phyloP scores from a whole-genome alignment of 345 rosid species.

The Salix purpurea region DNA sequence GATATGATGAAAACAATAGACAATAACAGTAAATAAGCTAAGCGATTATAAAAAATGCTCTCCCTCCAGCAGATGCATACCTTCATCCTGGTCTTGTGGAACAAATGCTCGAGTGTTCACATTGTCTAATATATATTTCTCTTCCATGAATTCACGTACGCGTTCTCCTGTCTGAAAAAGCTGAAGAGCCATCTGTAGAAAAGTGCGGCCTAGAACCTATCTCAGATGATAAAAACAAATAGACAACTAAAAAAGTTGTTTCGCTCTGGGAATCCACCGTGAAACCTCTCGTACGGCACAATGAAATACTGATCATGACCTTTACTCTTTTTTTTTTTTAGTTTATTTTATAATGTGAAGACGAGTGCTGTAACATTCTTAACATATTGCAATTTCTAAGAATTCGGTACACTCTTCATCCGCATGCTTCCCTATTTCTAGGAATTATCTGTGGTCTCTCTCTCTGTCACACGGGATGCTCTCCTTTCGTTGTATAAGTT shows the following conservation, averaged over 20 bases:
- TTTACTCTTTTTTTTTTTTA: too few species aligned
- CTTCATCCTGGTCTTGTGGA: conserved; percentile 50
- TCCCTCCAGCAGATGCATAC: conserved; percentile 41
- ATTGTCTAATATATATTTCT: conserved; percentile 58
- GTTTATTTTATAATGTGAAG: not conserved
- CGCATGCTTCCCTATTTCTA: too few species aligned
- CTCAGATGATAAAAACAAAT: conserved; percentile 33
- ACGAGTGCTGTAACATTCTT: not conserved
- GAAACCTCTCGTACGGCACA: too few species aligned
- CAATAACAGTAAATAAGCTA: too few species aligned
- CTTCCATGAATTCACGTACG: conserved; percentile 50
- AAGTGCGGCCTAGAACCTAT: conserved; percentile 39
- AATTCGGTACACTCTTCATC: not conserved
- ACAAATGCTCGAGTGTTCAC: conserved; percentile 47
- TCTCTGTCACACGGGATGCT: not conserved
- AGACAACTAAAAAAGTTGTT: too few species aligned
- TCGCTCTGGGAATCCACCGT: too few species aligned
- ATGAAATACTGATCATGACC: too few species aligned
- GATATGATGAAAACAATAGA: too few species aligned
- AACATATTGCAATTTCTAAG: not conserved
- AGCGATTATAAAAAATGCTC: conserved; percentile 24
- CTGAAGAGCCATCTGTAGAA: conserved; percentile 54
- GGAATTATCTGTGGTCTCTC: not conserved
- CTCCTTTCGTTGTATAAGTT: not conserved
- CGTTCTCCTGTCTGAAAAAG: conserved; percentile 52